Evolutionary conservation across 805 yeast genomes (phyloP).

Genomic region (Komagataella kurtzmanii): DNA sequence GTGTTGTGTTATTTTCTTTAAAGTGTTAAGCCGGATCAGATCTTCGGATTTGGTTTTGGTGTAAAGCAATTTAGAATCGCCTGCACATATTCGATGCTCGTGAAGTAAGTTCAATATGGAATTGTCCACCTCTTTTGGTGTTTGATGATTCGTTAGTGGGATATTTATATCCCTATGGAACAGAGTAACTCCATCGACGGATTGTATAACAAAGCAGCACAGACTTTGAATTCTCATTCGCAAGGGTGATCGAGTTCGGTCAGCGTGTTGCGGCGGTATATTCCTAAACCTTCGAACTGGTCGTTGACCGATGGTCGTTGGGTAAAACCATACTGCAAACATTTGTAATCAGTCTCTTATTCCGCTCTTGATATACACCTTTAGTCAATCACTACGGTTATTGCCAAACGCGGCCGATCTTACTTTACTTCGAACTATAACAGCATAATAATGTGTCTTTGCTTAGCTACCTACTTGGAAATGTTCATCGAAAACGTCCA

Average conservation of each 20-base stretch:
- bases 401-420: background rate
- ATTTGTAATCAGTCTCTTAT: slow-evolving; percentile 18
- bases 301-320: slow-evolving; percentile 90
- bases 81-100: slow-evolving; percentile 60
- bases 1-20: slow-evolving; percentile 38
- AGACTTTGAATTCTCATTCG: slow-evolving; percentile 44
- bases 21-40: slow-evolving; percentile 9
- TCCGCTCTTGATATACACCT: background rate
- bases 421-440: background rate
- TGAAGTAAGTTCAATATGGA: slow-evolving; percentile 35
- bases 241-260: slow-evolving; percentile 47
- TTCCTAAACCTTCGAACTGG: slow-evolving; percentile 99
- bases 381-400: background rate
- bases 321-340: slow-evolving; percentile 99
- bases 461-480: background rate
- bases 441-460: background rate
- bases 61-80: slow-evolving; percentile 2
- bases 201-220: slow-evolving; percentile 59
- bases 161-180: slow-evolving; percentile 13
- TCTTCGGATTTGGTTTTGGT: slow-evolving; percentile 3
- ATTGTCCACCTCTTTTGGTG: slow-evolving; percentile 2
- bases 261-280: slow-evolving; percentile 77
- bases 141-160: background rate
- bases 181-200: slow-evolving; percentile 98
- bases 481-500: background rate